A percentile compares a stretch with the other conserved stretches of the same genome.
These are phyloP conservation scores for Agastache rugosa DNA, from an alignment of 257 asterid species.

Conservation along the genomic window DNA sequence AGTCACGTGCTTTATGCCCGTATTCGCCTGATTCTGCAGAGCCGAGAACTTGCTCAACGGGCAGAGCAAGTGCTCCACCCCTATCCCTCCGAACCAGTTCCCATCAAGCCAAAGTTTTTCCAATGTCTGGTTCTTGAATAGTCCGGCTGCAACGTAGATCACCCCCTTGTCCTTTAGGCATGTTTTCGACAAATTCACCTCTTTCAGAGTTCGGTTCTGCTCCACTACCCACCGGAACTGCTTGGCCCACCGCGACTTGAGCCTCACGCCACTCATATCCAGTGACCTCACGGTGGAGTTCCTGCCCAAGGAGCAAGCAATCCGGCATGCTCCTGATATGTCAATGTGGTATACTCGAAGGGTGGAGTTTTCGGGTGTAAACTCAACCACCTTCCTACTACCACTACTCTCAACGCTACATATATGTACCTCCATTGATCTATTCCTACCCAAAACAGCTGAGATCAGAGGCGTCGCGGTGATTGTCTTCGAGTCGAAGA, in stretches of 20 bases:
- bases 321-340: constrained; percentile 60
- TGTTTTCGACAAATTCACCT: constrained; percentile 65
- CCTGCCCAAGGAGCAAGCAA: constrained; percentile 73
- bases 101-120: constrained; percentile 66
- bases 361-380: constrained; percentile 56
- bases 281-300: constrained; percentile 72
- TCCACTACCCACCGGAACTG: constrained; percentile 85
- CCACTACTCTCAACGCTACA: constrained; percentile 59
- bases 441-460: constrained; percentile 79
- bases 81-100: constrained; percentile 67
- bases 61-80: constrained; percentile 81
- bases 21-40: constrained; percentile 77
- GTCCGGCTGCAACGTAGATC: constrained; percentile 81
- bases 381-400: constrained; percentile 63
- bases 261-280: constrained; percentile 71
- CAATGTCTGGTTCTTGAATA: constrained; percentile 69
- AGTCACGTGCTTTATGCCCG: constrained; percentile 55
- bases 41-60: constrained; percentile 81
- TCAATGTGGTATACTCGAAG: constrained; percentile 61
- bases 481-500: constrained; percentile 57
- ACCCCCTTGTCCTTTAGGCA: constrained; percentile 73
- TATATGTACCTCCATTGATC: constrained; percentile 72
- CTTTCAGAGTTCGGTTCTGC: constrained; percentile 72
- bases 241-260: constrained; percentile 80
- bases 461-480: constrained; percentile 75